phyloP scores from a whole-genome alignment of 306 rosid species.

The Trifolium dubium region DNA sequence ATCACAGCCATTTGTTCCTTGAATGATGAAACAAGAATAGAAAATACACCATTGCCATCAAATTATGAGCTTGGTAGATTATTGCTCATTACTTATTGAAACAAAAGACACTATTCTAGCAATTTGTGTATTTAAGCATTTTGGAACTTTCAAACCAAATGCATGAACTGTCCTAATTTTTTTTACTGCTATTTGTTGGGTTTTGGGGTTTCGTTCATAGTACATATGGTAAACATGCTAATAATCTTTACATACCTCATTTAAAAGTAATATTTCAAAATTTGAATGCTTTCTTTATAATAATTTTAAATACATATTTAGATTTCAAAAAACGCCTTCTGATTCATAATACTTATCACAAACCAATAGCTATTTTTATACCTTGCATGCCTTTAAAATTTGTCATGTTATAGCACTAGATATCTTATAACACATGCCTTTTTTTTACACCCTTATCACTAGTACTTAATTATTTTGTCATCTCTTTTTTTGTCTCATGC shows the following conservation, averaged over 20 bases:
- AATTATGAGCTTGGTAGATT: slow-evolving; percentile 20
- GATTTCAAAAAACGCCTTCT: background rate
- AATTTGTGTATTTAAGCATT: background rate
- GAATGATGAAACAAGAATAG: slow-evolving; percentile 26
- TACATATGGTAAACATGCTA: slow-evolving; percentile 13
- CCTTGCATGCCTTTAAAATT: slow-evolving; percentile 7
- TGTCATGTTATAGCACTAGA: slow-evolving; percentile 22
- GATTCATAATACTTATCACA: background rate
- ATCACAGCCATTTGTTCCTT: slow-evolving; percentile 8
- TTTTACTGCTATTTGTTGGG: background rate
- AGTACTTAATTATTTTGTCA: slow-evolving; percentile 31
- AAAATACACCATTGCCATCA: slow-evolving; percentile 7
- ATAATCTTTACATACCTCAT: background rate
- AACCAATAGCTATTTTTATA: background rate
- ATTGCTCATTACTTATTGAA: slow-evolving; percentile 22
- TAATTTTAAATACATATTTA: background rate
- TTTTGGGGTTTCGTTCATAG: slow-evolving; percentile 22
- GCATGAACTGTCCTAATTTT: background rate
- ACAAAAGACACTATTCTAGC: slow-evolving; percentile 4
- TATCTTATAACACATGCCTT: slow-evolving; percentile 5
- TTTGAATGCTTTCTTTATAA: slow-evolving; percentile 22
- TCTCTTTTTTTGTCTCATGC: slow-evolving; percentile 40
- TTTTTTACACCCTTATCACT: background rate
- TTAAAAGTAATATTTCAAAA: slow-evolving; percentile 17
- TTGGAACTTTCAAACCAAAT: slow-evolving; percentile 1